Conservation (phyloP, 1,284 basidiomycete species). For the Ustilago hordei region DNA sequence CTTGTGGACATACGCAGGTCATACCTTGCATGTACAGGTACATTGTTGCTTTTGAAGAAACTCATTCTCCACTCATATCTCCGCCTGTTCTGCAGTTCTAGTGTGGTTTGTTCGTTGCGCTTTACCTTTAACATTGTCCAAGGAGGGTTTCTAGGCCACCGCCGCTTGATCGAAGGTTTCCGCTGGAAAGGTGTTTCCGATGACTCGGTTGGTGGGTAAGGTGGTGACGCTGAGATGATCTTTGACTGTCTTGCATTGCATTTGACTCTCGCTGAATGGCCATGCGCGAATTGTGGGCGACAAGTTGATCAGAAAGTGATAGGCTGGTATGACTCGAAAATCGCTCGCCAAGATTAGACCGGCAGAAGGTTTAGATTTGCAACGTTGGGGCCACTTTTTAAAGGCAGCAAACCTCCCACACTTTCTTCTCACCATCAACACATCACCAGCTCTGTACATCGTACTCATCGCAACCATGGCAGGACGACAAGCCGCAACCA, state of each 20-base stretch:
- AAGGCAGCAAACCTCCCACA: background rate
- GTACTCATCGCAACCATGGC: constrained; percentile 15
- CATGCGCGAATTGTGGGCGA: background rate
- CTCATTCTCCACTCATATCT: constrained; percentile 8
- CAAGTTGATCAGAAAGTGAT: background rate
- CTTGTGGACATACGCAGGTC: constrained; percentile 4
- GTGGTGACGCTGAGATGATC: background rate
- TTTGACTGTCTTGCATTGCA: background rate
- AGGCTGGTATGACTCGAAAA: constrained; percentile 17
- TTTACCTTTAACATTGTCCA: too few relatives aligned
- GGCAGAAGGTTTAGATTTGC: constrained; percentile 3
- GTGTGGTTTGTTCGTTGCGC: background rate
- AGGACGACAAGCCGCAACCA: constrained; percentile 25
- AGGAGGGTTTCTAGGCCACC: too few relatives aligned
- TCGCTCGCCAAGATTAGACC: background rate
- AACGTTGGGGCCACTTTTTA: constrained; percentile 12
- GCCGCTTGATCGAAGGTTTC: background rate
- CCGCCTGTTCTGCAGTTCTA: background rate
- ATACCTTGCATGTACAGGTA: constrained; percentile 34
- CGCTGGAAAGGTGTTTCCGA: background rate
- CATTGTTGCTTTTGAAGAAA: constrained; percentile 12
- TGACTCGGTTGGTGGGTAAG: background rate
- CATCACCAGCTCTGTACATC: background rate
- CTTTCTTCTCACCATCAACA: constrained; percentile 9
- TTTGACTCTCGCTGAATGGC: constrained; percentile 10